Conservation (phyloP, 176 grass and related monocot species). For the Saccharum officinarum region DNA sequence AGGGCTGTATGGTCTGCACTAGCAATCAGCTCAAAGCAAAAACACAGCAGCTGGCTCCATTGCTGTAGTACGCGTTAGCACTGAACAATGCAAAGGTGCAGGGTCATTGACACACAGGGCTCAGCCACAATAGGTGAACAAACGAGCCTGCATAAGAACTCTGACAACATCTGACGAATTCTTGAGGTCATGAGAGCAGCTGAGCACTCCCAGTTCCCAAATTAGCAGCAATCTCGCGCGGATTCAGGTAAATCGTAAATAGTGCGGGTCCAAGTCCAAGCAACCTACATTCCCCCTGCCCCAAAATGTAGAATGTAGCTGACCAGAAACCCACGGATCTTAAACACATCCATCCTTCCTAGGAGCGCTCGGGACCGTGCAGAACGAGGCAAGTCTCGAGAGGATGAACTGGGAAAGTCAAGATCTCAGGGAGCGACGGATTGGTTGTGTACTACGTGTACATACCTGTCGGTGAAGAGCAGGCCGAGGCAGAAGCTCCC, state of each 20-base stretch:
- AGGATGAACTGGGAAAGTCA: background rate
- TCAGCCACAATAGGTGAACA: background rate
- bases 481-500: constrained; percentile 87
- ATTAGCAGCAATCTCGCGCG: background rate
- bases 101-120: background rate
- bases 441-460: too few species aligned
- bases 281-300: background rate
- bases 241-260: background rate
- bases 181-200: background rate
- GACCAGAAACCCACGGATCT: background rate
- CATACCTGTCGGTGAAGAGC: constrained; percentile 84
- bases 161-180: background rate
- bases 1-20: background rate
- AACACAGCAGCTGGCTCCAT: background rate
- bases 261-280: background rate
- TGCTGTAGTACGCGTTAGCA: background rate
- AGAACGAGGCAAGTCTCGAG: background rate
- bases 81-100: background rate
- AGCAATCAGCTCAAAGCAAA: background rate
- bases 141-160: background rate
- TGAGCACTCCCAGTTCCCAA: background rate
- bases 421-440: background rate
- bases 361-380: background rate
- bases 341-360: background rate
- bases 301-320: background rate